Percentiles rank a stretch among this genome's conserved stretches.
Evolutionary conservation across 1,139 yeast species (phyloP).

Genomic region (Saccharomyces hybrid): DNA sequence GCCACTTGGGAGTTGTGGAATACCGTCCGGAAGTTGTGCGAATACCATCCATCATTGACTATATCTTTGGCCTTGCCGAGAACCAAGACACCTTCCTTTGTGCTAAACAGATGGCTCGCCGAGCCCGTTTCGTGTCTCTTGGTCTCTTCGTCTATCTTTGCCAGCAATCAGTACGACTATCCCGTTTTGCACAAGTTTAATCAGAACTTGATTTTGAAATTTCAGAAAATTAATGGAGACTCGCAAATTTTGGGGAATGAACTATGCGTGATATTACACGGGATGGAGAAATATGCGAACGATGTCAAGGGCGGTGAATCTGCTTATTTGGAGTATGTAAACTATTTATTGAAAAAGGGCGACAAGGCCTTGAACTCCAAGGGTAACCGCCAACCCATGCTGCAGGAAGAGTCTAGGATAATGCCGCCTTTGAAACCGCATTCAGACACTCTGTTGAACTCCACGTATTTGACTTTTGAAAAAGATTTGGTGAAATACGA

Average conservation of each 20-base stretch:
- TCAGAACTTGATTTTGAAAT: constrained; percentile 35
- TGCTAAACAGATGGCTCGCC: constrained; percentile 52
- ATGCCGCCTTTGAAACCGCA: constrained; percentile 68
- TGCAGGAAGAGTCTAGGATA: constrained; percentile 15
- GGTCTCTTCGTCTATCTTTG: constrained; percentile 46
- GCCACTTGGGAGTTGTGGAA: constrained; percentile 71
- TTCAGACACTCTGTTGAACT: constrained; percentile 45
- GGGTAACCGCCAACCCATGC: constrained; percentile 1
- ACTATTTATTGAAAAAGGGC: constrained; percentile 41
- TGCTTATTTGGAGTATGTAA: constrained; percentile 46
- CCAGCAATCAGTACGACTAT: constrained; percentile 49
- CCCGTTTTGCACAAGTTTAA: constrained; percentile 55
- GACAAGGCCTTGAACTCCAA: constrained; percentile 16
- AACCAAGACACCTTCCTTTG: constrained; percentile 40
- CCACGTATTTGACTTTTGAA: constrained; percentile 64
- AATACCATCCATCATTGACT: constrained; percentile 44
- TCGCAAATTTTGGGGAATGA: constrained; percentile 22
- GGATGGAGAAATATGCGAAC: constrained; percentile 37
- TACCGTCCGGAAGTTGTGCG: constrained; percentile 47
- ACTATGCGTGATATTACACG: constrained; percentile 36
- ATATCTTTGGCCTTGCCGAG: constrained; percentile 53
- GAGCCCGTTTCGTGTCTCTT: constrained; percentile 56
- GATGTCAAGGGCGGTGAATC: constrained; percentile 38
- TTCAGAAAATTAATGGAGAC: constrained; percentile 29
- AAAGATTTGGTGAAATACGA: constrained; percentile 60